A percentile compares a stretch with the other conserved stretches of the same genome.
These are phyloP conservation scores for Colletotrichum sp. DNA, from an alignment of 2,329 filamentous ascomycete genomes.

Conservation along the genomic window DNA sequence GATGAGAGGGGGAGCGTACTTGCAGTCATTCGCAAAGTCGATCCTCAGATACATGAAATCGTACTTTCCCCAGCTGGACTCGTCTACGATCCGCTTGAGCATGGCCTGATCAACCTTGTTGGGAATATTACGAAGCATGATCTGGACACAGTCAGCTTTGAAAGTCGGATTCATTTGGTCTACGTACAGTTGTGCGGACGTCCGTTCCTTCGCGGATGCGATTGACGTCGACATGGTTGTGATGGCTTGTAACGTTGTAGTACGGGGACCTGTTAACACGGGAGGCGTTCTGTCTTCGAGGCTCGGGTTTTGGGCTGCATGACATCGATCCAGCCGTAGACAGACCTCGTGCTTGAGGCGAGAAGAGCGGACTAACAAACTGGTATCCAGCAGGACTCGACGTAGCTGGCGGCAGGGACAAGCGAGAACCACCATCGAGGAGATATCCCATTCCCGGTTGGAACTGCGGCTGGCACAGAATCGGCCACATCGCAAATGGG, in stretches of 20 bases:
- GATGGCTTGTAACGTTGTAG: constrained; percentile 54
- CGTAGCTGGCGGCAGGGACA: neutral
- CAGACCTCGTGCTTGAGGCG: constrained; percentile 9
- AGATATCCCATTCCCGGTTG: constrained; percentile 31
- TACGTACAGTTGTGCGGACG: constrained; percentile 74
- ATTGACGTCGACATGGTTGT: constrained; percentile 67
- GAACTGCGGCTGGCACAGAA: constrained; percentile 36
- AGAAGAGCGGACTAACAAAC: constrained; percentile 25
- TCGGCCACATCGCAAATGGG: constrained; percentile 35
- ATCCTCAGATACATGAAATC: constrained; percentile 97
- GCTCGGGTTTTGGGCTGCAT: constrained; percentile 38
- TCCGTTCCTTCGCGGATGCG: constrained; percentile 71
- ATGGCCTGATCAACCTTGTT: constrained; percentile 83
- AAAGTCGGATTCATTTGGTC: neutral
- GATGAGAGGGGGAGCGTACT: constrained; percentile 57
- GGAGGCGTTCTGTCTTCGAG: constrained; percentile 54
- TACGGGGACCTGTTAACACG: constrained; percentile 51
- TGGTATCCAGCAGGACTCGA: constrained; percentile 1
- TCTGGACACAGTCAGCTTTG: constrained; percentile 51
- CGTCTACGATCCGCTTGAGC: constrained; percentile 80
- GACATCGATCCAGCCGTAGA: constrained; percentile 18
- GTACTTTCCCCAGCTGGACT: constrained; percentile 80
- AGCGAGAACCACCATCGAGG: constrained; percentile 26
- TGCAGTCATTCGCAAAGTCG: constrained; percentile 84
- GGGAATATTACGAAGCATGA: constrained; percentile 95